Base-by-base conservation (phyloP, 768 basidiomycete species). In the Lentinula sp. region DNA sequence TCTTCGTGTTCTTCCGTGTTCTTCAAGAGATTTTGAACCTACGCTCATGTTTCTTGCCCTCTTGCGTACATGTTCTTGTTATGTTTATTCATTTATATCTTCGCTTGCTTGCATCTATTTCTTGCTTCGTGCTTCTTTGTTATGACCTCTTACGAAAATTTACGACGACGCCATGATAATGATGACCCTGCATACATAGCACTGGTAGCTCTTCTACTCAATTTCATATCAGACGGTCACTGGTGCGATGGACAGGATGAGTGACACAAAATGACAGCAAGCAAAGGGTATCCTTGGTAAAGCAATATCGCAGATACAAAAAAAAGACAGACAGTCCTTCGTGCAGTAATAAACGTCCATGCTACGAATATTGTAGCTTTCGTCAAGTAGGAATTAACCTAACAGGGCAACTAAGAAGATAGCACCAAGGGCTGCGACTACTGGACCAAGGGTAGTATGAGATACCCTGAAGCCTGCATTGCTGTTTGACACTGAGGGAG, bases 391-490 rank as follows among this genome's bases (percentile, higher is more conserved):
- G 15, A 54, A 23, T 28, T 18, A 59, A 42, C 31, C 45, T 13
- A 59, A 18, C 28, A 59, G 28, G n/a, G 57, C 46, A 28, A 64
- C 63, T 5, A 39, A 62, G 0, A 67, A 34, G n/a, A 64, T 42
- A 49, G 64, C 39, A 34, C 65, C 15, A 46, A 65, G 39, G 28
- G 63, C 10, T 31, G 62, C 62, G 3, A 59, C 63, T 42, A 51
- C 59, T 50, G 56, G 43, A 52, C 52, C 59, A 49, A 61, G 40
- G 3, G 65, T 63, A 37, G 31, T 49, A 42, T 49, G 35, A 7
- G 57, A 28, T 16, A 49, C 13, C n/a, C n/a, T 39, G 34, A 49
- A 49, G 18, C 57, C 57, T 37, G 45, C 45, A 23, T 53, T 53
- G 23, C 40, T 50, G 31, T n/a, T 39, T 11, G 43, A 35, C 1